Percentiles rank a stretch among this genome's conserved stretches.
phyloP scores from a whole-genome alignment of 2,329 filamentous ascomycete genomes.

The Xylaria multiplex region DNA sequence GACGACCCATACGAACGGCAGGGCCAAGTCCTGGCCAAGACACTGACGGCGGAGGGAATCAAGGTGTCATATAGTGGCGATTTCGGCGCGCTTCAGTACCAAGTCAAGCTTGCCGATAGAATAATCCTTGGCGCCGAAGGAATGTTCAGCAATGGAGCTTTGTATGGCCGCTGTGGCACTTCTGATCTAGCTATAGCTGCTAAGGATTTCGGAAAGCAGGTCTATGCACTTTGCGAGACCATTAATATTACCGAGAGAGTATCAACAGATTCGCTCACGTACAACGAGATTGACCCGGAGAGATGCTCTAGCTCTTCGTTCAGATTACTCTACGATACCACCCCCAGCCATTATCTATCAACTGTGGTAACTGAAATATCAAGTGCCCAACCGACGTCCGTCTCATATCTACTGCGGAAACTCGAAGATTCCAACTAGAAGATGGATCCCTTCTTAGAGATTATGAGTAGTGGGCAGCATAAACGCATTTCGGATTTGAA shows the following conservation, averaged over 20 bases:
- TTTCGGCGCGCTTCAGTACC: conserved; percentile 78
- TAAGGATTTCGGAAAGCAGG: conserved; percentile 77
- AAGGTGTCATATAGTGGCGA: conserved; percentile 82
- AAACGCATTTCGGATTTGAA: conserved; percentile 24
- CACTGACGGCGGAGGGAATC: conserved; percentile 73
- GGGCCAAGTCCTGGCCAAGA: conserved; percentile 71
- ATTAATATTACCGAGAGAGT: conserved; percentile 92
- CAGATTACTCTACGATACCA: conserved; percentile 88
- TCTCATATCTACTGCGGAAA: conserved; percentile 71
- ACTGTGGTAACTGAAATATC: conserved; percentile 94
- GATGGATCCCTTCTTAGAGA: conserved; percentile 30
- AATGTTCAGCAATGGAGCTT: conserved; percentile 92
- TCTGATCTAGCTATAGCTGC: conserved; percentile 87
- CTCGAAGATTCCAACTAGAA: conserved; percentile 64
- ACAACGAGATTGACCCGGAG: conserved; percentile 88
- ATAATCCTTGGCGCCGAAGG: conserved; percentile 89
- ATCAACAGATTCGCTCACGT: conserved; percentile 89
- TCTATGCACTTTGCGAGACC: conserved; percentile 91
- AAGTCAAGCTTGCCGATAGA: conserved; percentile 72
- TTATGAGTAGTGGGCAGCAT: conserved; percentile 21
- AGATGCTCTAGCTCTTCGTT: conserved; percentile 67
- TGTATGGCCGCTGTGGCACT: conserved; percentile 89
- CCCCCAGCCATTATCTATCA: conserved; percentile 84
- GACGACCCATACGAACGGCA: conserved; percentile 71
- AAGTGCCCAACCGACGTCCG: conserved; percentile 83